Conservation (phyloP, 1,284 basidiomycete genomes). For the Paramarasmius palmivorus region DNA sequence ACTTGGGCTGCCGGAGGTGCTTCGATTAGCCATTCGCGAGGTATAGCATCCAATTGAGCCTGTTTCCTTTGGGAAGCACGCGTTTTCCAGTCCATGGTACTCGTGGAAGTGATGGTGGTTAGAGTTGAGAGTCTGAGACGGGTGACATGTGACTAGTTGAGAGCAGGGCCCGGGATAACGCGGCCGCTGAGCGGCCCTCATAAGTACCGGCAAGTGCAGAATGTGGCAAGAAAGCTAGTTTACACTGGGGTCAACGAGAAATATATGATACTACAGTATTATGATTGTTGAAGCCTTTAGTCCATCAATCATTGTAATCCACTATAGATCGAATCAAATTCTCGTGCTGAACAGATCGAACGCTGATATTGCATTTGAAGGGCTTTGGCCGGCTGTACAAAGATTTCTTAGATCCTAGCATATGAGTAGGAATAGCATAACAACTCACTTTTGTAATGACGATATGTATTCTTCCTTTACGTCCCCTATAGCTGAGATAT, state of each 20-base stretch:
- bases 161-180: too few species aligned
- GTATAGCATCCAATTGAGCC: constrained; percentile 48
- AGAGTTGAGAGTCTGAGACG: too few species aligned
- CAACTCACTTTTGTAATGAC: background rate
- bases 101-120: too few species aligned
- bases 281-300: too few species aligned
- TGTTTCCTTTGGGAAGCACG: constrained; percentile 17
- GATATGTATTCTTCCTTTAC: background rate
- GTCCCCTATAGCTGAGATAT: too few species aligned
- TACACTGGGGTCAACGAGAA: too few species aligned
- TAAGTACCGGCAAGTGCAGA: too few species aligned
- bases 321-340: background rate
- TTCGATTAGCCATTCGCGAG: constrained; percentile 49
- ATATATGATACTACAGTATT: too few species aligned
- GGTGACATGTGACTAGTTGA: too few species aligned
- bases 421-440: background rate
- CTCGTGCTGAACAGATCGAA: background rate
- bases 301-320: too few species aligned
- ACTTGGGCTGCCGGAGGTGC: constrained; percentile 32
- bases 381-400: background rate
- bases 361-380: background rate
- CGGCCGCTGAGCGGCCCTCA: too few species aligned
- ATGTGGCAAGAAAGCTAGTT: too few species aligned
- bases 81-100: constrained; percentile 19
- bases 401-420: background rate